A percentile compares a stretch with the other conserved stretches of the same genome.
These are phyloP conservation scores for Neltuma alba DNA, from an alignment of 306 rosid species.

Conservation along the genomic window DNA sequence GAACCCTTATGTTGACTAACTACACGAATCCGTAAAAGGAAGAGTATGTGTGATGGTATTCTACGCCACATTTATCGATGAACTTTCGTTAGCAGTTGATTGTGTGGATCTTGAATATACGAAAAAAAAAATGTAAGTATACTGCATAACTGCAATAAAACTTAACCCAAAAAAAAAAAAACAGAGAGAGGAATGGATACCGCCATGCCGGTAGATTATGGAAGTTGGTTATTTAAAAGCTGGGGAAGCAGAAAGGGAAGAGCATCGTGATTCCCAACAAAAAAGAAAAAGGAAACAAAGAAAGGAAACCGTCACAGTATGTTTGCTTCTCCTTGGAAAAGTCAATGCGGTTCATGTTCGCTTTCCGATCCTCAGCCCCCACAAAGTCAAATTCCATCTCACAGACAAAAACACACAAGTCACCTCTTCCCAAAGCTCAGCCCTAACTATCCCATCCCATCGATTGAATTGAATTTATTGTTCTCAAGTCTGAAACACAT, in stretches of 20 bases:
- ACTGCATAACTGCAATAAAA: too few species aligned
- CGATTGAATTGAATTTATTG: neutral
- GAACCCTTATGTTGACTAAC: neutral
- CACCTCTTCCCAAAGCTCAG: neutral
- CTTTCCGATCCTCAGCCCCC: neutral
- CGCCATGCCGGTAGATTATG: too few species aligned
- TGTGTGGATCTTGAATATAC: neutral
- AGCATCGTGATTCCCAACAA: too few species aligned
- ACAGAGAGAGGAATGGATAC: too few species aligned
- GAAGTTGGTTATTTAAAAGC: neutral
- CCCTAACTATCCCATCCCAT: neutral
- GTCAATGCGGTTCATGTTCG: conserved; percentile 41
- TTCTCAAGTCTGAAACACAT: neutral
- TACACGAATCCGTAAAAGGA: neutral
- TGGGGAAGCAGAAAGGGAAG: too few species aligned
- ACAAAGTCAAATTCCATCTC: conserved; percentile 22
- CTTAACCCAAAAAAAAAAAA: neutral
- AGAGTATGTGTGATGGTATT: neutral
- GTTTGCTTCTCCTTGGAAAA: conserved; percentile 24
- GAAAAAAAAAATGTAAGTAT: too few species aligned
- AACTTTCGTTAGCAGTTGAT: neutral
- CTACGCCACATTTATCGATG: neutral
- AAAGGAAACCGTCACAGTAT: conserved; percentile 9
- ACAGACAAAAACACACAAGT: neutral
- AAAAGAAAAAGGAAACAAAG: neutral